Evolutionary conservation across 1,284 basidiomycete species (phyloP).

Genomic region (Trametes sp.): DNA sequence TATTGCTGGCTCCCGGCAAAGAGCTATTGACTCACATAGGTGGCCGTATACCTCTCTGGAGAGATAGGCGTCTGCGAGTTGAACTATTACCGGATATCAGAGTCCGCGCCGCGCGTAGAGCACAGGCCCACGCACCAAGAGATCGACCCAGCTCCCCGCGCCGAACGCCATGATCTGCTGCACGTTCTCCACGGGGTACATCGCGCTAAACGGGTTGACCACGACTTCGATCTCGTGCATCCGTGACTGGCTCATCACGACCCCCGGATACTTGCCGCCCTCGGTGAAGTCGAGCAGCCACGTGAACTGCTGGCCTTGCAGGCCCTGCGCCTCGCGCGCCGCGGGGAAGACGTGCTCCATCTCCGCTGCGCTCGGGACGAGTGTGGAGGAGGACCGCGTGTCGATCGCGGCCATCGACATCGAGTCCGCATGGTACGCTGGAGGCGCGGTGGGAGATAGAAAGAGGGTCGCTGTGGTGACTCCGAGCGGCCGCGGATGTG

Average conservation of each 20-base stretch:
- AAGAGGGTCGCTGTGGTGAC: constrained; percentile 64
- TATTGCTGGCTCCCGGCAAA: not conserved
- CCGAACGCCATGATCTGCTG: constrained; percentile 60
- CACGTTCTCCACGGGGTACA: constrained; percentile 49
- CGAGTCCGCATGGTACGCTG: constrained; percentile 28
- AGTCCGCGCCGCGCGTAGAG: not conserved
- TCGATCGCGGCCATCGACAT: constrained; percentile 38
- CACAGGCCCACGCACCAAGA: constrained; percentile 25
- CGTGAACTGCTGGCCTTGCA: constrained; percentile 46
- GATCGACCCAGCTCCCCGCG: constrained; percentile 65
- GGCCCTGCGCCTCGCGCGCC: constrained; percentile 37
- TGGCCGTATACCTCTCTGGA: constrained; percentile 56
- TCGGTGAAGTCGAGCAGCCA: constrained; percentile 80
- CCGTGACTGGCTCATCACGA: constrained; percentile 74
- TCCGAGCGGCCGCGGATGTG: constrained; percentile 50
- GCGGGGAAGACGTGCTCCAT: constrained; percentile 59
- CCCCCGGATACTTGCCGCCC: constrained; percentile 56
- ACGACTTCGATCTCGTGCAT: constrained; percentile 73
- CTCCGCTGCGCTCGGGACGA: constrained; percentile 49
- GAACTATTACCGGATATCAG: constrained; percentile 45
- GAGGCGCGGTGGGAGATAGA: constrained; percentile 48
- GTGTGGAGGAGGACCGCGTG: constrained; percentile 47
- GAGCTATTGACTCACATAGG: constrained; percentile 47
- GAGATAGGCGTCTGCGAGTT: constrained; percentile 52
- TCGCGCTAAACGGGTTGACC: constrained; percentile 61